Evolutionary conservation across 495 filamentous ascomycete genomes (phyloP).

Genomic region (Aspergillus indologenus): DNA sequence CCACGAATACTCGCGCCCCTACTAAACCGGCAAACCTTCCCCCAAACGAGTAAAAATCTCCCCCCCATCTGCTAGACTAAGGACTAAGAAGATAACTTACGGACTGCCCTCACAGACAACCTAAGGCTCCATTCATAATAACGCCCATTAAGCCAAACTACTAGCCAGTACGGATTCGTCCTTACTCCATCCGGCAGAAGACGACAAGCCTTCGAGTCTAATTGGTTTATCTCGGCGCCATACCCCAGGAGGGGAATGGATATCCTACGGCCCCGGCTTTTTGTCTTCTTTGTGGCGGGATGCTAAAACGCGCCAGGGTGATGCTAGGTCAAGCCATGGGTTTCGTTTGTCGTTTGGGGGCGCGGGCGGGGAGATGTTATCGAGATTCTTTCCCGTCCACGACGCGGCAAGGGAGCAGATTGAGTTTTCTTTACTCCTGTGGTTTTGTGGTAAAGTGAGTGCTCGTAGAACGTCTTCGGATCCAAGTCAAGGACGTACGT

Average conservation of each 20-base stretch:
- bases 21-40: conserved; percentile 1
- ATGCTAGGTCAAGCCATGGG: neutral
- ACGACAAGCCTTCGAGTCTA: neutral
- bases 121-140: neutral
- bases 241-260: conserved; percentile 1
- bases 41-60: conserved; percentile 2
- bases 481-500: too few species aligned
- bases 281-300: neutral
- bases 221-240: conserved; percentile 1
- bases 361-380: neutral
- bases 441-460: too few species aligned
- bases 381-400: neutral
- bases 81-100: neutral
- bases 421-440: neutral
- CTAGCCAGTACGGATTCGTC: neutral
- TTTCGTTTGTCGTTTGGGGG: neutral
- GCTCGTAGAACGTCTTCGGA: too few species aligned
- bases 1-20: neutral
- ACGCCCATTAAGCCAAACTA: neutral
- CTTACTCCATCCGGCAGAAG: conserved; percentile 3
- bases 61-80: neutral
- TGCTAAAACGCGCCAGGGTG: conserved; percentile 2
- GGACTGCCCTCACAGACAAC: too few species aligned
- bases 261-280: conserved; percentile 6
- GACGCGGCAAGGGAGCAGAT: neutral